Evolutionary conservation across 73 alveolate genomes (phyloP).

Genomic region (Paramecium sonneborni): DNA sequence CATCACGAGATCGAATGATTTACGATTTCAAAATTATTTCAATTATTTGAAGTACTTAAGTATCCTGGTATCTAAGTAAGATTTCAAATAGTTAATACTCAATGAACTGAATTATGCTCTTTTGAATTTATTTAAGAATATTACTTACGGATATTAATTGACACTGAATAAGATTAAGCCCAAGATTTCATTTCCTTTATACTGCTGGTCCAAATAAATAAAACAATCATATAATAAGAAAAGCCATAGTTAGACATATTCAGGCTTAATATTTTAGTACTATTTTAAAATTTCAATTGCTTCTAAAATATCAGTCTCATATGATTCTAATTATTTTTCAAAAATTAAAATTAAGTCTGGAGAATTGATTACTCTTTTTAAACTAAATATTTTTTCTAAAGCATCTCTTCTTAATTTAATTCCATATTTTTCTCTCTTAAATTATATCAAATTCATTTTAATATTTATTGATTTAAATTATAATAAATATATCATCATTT

Average conservation of each 20-base stretch:
- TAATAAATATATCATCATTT: not conserved
- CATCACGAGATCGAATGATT: not conserved
- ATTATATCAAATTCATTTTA: not conserved
- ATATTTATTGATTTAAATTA: not conserved
- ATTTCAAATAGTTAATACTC: constrained; percentile 1
- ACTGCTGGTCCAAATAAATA: not conserved
- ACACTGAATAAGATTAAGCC: not conserved
- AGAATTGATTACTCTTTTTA: not conserved
- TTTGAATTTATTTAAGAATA: not conserved
- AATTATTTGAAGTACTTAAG: not conserved
- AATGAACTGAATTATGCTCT: not conserved
- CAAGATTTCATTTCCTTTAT: not conserved
- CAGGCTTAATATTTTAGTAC: not conserved
- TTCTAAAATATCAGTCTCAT: not conserved
- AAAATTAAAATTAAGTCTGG: not conserved
- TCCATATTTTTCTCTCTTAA: constrained; percentile 1
- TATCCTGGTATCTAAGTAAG: not conserved
- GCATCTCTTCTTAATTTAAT: not conserved
- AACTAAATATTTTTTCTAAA: not conserved
- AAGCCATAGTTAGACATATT: not conserved
- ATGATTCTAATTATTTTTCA: not conserved
- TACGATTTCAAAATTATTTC: not conserved
- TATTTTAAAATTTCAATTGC: not conserved
- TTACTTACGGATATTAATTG: not conserved
- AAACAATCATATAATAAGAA: constrained; percentile 33